Percentiles rank a stretch among this genome's conserved stretches.
Conservation (phyloP, 2,329 filamentous ascomycete species). For the Fusarium sp. region DNA sequence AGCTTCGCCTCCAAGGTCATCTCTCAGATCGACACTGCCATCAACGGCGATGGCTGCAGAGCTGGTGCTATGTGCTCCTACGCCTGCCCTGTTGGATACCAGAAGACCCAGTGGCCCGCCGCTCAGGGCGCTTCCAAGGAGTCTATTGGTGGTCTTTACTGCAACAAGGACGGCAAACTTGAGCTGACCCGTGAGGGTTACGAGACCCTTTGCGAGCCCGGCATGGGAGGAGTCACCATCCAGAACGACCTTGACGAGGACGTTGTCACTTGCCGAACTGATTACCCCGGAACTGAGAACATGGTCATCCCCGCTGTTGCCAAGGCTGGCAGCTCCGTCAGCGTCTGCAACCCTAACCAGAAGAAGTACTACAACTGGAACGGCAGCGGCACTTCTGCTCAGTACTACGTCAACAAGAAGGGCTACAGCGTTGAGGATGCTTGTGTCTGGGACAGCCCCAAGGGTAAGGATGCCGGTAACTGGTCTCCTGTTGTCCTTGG, state of each 20-base stretch:
- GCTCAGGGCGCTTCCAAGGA: slow-evolving; percentile 83
- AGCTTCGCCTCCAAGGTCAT: slow-evolving; percentile 66
- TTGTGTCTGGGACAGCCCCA: slow-evolving; percentile 78
- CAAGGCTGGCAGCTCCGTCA: slow-evolving; percentile 67
- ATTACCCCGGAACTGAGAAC: slow-evolving; percentile 92
- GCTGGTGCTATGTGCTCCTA: slow-evolving; percentile 87
- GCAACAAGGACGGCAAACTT: slow-evolving; percentile 78
- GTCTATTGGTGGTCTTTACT: slow-evolving; percentile 89
- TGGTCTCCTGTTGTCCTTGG: slow-evolving; percentile 90
- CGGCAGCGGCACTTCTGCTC: slow-evolving; percentile 81
- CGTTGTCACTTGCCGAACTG: slow-evolving; percentile 89
- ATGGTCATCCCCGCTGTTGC: slow-evolving; percentile 84
- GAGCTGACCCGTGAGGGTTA: slow-evolving; percentile 78
- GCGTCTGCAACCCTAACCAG: slow-evolving; percentile 81
- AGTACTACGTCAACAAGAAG: slow-evolving; percentile 95
- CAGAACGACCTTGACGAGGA: slow-evolving; percentile 77
- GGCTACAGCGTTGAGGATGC: slow-evolving; percentile 75
- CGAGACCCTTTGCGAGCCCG: slow-evolving; percentile 79
- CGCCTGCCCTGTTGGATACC: slow-evolving; percentile 89
- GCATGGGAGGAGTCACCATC: slow-evolving; percentile 77
- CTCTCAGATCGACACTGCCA: slow-evolving; percentile 72
- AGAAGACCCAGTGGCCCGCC: slow-evolving; percentile 90
- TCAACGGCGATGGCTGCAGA: slow-evolving; percentile 71
- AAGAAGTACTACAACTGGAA: slow-evolving; percentile 82
- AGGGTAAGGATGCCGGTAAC: slow-evolving; percentile 75